Base-by-base conservation (phyloP, 768 basidiomycete genomes). In the Rubroboletus satanas region DNA sequence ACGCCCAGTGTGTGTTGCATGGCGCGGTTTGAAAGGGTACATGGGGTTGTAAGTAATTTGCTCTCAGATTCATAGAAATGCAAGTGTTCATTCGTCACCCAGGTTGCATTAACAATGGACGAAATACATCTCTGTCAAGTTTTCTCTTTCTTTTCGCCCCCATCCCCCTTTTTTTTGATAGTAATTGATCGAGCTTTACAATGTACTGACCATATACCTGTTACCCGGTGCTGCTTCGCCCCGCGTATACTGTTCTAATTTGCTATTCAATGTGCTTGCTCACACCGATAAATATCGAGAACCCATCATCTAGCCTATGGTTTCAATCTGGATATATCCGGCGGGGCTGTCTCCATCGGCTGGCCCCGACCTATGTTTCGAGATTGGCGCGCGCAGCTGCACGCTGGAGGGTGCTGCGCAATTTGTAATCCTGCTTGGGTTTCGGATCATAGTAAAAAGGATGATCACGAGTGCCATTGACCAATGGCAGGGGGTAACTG, bases 1-100 rank as follows among this genome's bases (percentile, higher is more conserved):
- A 85, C 59, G 70, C 77, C 3, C 78, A 90, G 57, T 80, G 77
- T 55, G 85, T 91, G 3, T 83, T 94, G 51, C 67, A 82, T 53
- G 79, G 45, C 26, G 67, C 71, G 45, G 75, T 76, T 55, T 68
- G 54, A 69, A 28, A 15, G 8, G 36, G 23, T 7, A 32, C 3
- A 23, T n/a, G 17, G 23, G 26, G 5, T 21, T 18, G 49, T 35
- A 37, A 33, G 51, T 36, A 2, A 18, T 14, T 29, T 21, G 2
- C 26, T 21, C 21, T 37, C 18, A 0, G 15, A 29, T 44, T 32
- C 37, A 18, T 43, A 28, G 33, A 9, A 44, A 3, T 6, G 44
- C 18, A 32, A 14, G 7, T 2, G 10, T 41, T 37, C 35, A 26
- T 15, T n/a, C 3, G 15, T 28, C 18, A 17, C n/a, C 35, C 18